phyloP scores from a whole-genome alignment of 2,329 filamentous ascomycete species.

The Setomelanomma holmii region DNA sequence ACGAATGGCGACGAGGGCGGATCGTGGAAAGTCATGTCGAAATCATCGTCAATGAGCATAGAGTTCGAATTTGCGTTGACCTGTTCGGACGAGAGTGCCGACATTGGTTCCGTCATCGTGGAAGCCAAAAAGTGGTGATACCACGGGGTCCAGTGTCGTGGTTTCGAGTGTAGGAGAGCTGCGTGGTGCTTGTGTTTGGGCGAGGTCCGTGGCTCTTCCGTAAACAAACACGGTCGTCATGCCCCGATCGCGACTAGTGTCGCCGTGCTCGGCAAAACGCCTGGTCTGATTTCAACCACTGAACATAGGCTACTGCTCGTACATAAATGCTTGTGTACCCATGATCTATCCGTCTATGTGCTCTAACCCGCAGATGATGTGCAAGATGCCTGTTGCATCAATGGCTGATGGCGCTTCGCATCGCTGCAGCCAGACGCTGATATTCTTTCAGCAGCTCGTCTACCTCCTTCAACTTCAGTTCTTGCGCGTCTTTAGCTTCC shows the following conservation, averaged over 20 bases:
- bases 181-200: not conserved
- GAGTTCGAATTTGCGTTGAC: slow-evolving; percentile 31
- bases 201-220: slow-evolving; percentile 17
- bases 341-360: not conserved
- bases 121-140: slow-evolving; percentile 13
- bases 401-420: slow-evolving; percentile 52
- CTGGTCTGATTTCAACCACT: not conserved
- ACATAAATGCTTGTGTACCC: not conserved
- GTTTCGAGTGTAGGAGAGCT: slow-evolving; percentile 11
- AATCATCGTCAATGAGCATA: slow-evolving; percentile 35
- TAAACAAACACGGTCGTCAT: slow-evolving; percentile 12
- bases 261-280: not conserved
- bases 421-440: slow-evolving; percentile 53
- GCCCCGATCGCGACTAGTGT: slow-evolving; percentile 8
- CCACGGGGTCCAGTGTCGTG: slow-evolving; percentile 21
- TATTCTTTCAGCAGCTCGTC: slow-evolving; percentile 56
- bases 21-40: slow-evolving; percentile 50
- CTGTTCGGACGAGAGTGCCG: slow-evolving; percentile 37
- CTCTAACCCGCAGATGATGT: not conserved
- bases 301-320: not conserved
- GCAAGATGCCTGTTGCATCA: slow-evolving; percentile 11
- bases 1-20: slow-evolving; percentile 58
- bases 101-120: slow-evolving; percentile 44
- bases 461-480: slow-evolving; percentile 57
- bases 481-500: slow-evolving; percentile 54